Evolutionary conservation across 1,284 basidiomycete species (phyloP).

Genomic region (Kalmanozyma brasiliensis): DNA sequence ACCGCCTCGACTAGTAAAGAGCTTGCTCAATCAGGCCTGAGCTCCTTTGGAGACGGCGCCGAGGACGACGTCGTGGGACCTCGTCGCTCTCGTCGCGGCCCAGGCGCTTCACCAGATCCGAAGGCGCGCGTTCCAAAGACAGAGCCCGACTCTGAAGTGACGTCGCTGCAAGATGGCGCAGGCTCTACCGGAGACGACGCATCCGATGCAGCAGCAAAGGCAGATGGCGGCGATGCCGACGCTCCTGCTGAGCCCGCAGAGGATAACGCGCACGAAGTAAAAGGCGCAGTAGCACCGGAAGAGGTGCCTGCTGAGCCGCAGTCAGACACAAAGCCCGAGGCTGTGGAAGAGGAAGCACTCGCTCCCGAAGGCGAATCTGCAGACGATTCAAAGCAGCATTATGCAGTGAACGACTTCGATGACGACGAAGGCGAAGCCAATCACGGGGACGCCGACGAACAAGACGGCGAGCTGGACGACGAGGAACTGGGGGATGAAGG

Average conservation of each 20-base stretch:
- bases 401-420: slow-evolving; percentile 5
- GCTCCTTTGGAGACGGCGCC: slow-evolving; percentile 46
- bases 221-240: background rate
- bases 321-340: slow-evolving; percentile 13
- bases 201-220: slow-evolving; percentile 3
- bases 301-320: slow-evolving; percentile 15
- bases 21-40: slow-evolving; percentile 50
- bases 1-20: slow-evolving; percentile 43
- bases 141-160: slow-evolving; percentile 19
- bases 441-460: slow-evolving; percentile 35
- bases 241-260: slow-evolving; percentile 1
- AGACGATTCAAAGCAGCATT: background rate
- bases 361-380: slow-evolving; percentile 1
- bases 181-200: background rate
- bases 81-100: slow-evolving; percentile 44
- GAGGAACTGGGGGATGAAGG: slow-evolving; percentile 78
- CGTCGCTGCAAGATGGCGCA: slow-evolving; percentile 14
- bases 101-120: slow-evolving; percentile 40
- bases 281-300: slow-evolving; percentile 15
- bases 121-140: slow-evolving; percentile 33
- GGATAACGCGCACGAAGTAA: background rate
- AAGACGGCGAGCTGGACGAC: slow-evolving; percentile 27
- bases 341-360: slow-evolving; percentile 9
- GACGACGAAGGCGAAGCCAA: slow-evolving; percentile 24
- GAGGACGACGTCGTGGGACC: slow-evolving; percentile 44